A percentile compares a stretch with the other conserved stretches of the same genome.
phyloP scores from a whole-genome alignment of 1,139 yeast genomes.

The Yamadazyma diddensiae region DNA sequence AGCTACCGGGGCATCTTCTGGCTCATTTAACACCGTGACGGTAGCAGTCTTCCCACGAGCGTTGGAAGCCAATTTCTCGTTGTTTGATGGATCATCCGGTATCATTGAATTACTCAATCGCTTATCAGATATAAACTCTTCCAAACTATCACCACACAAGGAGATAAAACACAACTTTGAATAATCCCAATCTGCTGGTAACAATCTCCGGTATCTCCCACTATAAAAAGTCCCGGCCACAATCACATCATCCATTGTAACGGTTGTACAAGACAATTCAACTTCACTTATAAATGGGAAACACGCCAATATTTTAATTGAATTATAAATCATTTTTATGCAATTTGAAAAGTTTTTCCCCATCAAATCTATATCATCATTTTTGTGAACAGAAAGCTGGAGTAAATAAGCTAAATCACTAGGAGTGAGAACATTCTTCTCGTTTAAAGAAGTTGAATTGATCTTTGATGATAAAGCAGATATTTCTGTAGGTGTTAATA shows the following conservation, averaged over 20 bases:
- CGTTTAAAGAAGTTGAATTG: constrained; percentile 19
- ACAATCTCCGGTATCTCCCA: constrained; percentile 22
- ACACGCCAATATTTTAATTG: constrained; percentile 26
- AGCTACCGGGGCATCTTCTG: constrained; percentile 1
- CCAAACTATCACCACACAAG: constrained; percentile 8
- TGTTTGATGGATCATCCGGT: neutral
- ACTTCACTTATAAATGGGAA: constrained; percentile 29
- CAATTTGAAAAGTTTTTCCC: constrained; percentile 9
- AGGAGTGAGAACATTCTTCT: constrained; percentile 17
- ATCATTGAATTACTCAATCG: neutral
- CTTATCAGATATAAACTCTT: constrained; percentile 1
- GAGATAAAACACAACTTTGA: constrained; percentile 26
- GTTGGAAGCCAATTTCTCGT: neutral
- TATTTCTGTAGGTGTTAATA: constrained; percentile 25
- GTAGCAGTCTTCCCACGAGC: constrained; percentile 1
- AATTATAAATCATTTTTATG: constrained; percentile 19
- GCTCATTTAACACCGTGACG: constrained; percentile 3
- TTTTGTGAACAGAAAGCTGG: constrained; percentile 14
- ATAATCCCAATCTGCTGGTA: constrained; percentile 21
- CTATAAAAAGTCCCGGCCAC: constrained; percentile 25
- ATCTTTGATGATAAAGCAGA: constrained; percentile 21
- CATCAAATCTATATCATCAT: constrained; percentile 7
- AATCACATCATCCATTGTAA: constrained; percentile 24
- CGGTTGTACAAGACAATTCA: constrained; percentile 6
- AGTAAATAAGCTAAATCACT: constrained; percentile 23